A percentile compares a stretch with the other conserved stretches of the same genome.
Conservation (phyloP, 805 yeast species). For the Monosporozyma aerobia region DNA sequence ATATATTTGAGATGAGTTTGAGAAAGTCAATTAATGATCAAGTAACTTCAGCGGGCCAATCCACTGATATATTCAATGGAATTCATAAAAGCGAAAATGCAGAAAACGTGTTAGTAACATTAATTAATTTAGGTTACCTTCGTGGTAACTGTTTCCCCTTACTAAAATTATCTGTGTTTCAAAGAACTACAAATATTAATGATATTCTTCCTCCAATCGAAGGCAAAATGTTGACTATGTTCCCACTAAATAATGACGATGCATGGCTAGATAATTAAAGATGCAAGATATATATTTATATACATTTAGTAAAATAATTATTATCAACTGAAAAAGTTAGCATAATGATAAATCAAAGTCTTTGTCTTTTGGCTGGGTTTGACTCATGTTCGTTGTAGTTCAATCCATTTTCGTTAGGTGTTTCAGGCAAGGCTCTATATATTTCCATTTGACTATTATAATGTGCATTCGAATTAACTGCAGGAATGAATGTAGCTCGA, state of each 20-base stretch:
- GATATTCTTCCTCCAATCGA: slow-evolving; percentile 25
- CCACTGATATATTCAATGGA: slow-evolving; percentile 14
- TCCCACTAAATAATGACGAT: slow-evolving; percentile 24
- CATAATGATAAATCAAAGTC: neutral
- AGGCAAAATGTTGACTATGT: slow-evolving; percentile 19
- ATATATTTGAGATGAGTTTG: slow-evolving; percentile 13
- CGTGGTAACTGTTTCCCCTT: slow-evolving; percentile 30
- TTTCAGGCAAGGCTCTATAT: neutral
- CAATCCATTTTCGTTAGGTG: neutral
- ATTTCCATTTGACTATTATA: neutral
- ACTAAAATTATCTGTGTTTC: slow-evolving; percentile 23
- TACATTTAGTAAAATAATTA: neutral
- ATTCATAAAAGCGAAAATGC: slow-evolving; percentile 17
- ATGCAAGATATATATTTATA: neutral
- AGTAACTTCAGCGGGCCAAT: neutral
- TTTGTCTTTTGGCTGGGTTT: neutral
- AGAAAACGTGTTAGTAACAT: slow-evolving; percentile 24
- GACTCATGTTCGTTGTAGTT: neutral
- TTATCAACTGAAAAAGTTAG: neutral
- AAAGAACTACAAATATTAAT: slow-evolving; percentile 17
- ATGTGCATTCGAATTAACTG: neutral
- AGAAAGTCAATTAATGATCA: slow-evolving; percentile 10
- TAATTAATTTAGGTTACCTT: slow-evolving; percentile 23
- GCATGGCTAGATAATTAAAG: slow-evolving; percentile 20
- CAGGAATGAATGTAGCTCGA: neutral